These are phyloP conservation scores for Sporothrix dimorphospora DNA, from an alignment of 2,329 filamentous ascomycete genomes.

Conservation along the genomic window DNA sequence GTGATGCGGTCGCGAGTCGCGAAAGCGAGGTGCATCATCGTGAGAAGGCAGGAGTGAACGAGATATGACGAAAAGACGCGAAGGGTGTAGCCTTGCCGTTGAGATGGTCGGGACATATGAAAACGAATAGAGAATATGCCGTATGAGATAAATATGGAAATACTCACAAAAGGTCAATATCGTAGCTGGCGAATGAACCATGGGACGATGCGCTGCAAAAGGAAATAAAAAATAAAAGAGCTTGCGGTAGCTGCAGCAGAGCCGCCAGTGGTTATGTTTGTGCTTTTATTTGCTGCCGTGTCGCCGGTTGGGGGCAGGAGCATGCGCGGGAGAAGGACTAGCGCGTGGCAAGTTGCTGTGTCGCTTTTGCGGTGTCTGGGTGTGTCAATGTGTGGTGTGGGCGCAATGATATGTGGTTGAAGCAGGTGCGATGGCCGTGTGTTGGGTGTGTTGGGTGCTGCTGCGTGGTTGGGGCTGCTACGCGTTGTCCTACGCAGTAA, in stretches of 20 bases:
- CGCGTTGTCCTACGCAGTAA: conserved; percentile 11
- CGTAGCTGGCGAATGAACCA: neutral
- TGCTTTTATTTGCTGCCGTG: conserved; percentile 24
- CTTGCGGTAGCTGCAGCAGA: conserved; percentile 12
- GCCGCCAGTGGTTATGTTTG: conserved; percentile 18
- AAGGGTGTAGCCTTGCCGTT: neutral
- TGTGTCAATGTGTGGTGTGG: no score
- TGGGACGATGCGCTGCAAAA: conserved; percentile 18
- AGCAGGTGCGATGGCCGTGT: conserved; percentile 3
- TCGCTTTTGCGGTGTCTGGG: neutral
- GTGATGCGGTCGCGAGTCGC: neutral
- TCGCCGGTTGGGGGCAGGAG: neutral
- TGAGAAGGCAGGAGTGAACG: neutral
- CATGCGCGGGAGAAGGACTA: conserved; percentile 9
- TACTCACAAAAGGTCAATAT: neutral
- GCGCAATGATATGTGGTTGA: neutral
- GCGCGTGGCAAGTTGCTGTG: conserved; percentile 20
- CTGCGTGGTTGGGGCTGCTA: neutral
- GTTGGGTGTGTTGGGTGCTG: neutral
- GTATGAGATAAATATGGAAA: neutral
- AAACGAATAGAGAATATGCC: neutral
- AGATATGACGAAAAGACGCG: neutral
- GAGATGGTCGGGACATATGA: neutral
- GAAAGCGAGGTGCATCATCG: neutral
- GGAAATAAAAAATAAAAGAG: conserved; percentile 7